Evolutionary conservation across 352 stramenopile genomes (phyloP).

Genomic region (Phytopythium kandeliae): DNA sequence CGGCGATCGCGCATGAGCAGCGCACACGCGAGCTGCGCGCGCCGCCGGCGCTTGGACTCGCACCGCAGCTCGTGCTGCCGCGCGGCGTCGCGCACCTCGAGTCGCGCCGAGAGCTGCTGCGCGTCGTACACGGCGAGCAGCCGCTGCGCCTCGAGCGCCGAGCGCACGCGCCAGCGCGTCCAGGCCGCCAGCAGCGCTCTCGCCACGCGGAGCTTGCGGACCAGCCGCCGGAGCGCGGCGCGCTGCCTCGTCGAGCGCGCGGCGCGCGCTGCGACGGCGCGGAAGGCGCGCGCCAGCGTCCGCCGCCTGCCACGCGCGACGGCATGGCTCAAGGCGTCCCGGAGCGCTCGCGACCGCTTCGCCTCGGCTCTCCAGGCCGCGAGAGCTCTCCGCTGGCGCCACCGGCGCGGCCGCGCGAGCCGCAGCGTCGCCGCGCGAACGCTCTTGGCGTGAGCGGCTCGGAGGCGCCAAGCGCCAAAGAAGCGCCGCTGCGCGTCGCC

Average conservation of each 20-base stretch:
- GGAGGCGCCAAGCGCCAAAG: background rate
- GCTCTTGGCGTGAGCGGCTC: background rate
- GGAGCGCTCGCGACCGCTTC: background rate
- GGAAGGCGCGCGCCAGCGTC: background rate
- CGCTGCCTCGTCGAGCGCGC: background rate
- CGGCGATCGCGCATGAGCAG: background rate
- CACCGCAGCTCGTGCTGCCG: constrained; percentile 1
- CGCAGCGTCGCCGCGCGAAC: background rate
- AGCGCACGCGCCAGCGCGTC: background rate
- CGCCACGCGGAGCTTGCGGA: background rate
- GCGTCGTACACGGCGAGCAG: background rate
- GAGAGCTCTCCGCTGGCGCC: background rate
- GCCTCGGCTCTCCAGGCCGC: background rate
- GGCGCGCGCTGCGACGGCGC: background rate
- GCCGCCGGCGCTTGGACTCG: background rate
- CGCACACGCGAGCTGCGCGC: background rate
- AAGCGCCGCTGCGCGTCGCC: background rate
- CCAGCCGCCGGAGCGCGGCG: background rate
- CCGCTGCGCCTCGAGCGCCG: background rate
- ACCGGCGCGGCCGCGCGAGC: background rate
- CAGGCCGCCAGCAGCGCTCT: background rate
- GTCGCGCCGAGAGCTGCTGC: background rate
- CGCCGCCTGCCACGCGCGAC: background rate
- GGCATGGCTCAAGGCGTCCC: background rate
- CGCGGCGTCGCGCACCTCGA: background rate